phyloP scores from a whole-genome alignment of 306 rosid species.

The Neltuma alba region DNA sequence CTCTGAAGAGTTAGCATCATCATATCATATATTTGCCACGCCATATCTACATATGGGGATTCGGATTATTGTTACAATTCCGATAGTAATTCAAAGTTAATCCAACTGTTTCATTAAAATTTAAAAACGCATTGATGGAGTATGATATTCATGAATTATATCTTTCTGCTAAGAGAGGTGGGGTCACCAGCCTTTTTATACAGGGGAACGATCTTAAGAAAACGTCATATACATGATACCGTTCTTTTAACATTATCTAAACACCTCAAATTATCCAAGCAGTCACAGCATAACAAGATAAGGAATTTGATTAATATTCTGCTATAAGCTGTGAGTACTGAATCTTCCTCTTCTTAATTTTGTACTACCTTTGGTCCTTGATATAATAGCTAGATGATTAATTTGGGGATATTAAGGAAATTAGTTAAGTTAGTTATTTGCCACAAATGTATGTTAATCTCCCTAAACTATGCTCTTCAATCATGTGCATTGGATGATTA shows the following conservation, averaged over 20 bases:
- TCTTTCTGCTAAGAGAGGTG: slow-evolving; percentile 6
- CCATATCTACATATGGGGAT: background rate
- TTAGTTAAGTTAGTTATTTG: no score
- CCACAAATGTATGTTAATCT: no score
- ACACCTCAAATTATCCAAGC: slow-evolving; percentile 8
- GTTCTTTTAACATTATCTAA: background rate
- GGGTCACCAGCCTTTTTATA: background rate
- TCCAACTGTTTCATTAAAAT: background rate
- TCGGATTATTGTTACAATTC: slow-evolving; percentile 2
- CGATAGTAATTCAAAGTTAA: slow-evolving; percentile 4
- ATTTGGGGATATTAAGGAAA: no score
- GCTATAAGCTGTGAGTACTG: background rate
- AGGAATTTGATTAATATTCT: background rate
- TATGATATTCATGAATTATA: background rate
- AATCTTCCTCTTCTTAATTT: slow-evolving; percentile 14
- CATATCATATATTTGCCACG: background rate
- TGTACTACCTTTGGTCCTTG: no score
- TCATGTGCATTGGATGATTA: no score
- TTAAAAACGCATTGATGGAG: background rate
- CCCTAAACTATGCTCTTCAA: no score
- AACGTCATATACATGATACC: background rate
- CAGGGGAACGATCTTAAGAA: background rate
- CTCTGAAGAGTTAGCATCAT: background rate
- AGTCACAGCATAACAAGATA: slow-evolving; percentile 9
- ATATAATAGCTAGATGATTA: no score